Conservation (phyloP, 2,329 filamentous ascomycete species). For the Alternaria tenuissima region DNA sequence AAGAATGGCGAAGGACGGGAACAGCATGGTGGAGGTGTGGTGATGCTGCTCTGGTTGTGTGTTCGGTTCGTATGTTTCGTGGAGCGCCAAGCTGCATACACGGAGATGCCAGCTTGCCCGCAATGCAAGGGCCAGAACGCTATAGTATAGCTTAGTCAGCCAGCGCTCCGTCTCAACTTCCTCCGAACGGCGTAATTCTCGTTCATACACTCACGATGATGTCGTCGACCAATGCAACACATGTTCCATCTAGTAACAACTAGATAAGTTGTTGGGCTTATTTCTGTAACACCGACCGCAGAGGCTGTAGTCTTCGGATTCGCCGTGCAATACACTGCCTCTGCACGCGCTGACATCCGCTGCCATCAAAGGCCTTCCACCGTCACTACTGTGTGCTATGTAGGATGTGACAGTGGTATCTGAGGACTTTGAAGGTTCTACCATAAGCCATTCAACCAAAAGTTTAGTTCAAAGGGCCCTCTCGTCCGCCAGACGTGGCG, state of each 20-base stretch:
- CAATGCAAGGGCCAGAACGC: constrained; percentile 27
- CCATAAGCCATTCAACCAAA: no score
- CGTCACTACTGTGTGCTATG: neutral
- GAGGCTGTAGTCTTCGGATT: neutral
- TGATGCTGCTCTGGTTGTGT: constrained; percentile 20
- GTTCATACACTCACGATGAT: neutral
- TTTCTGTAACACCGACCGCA: neutral
- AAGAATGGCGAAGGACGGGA: constrained; percentile 49
- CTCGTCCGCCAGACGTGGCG: neutral
- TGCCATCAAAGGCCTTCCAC: neutral
- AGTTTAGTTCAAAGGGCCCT: no score
- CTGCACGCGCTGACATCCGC: neutral
- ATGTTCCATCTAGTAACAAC: neutral
- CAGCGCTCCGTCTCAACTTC: neutral
- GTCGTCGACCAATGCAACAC: neutral
- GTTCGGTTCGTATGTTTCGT: constrained; percentile 14
- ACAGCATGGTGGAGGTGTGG: constrained; percentile 42
- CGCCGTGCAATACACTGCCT: neutral
- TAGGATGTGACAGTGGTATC: neutral
- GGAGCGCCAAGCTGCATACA: constrained; percentile 22
- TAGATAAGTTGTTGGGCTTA: no score
- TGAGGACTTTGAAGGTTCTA: no score
- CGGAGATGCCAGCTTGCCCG: constrained; percentile 47
- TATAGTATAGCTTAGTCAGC: constrained; percentile 11
- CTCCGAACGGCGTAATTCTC: neutral